Base-by-base conservation (phyloP, 768 basidiomycete species). In the Lyophyllum shimeji region DNA sequence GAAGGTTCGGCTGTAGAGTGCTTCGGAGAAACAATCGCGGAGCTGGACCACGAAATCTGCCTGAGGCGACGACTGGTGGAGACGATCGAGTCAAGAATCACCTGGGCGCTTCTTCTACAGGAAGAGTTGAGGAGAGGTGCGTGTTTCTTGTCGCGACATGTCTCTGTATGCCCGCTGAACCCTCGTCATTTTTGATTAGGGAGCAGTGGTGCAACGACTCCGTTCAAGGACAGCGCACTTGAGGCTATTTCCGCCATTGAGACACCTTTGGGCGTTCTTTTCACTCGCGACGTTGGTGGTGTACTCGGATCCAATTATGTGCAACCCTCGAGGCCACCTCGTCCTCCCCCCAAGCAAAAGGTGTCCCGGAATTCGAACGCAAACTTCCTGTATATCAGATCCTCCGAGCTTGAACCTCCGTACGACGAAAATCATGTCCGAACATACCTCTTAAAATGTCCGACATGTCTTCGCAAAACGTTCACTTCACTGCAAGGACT, bases 401-500 rank as follows among this genome's bases (percentile, higher is more conserved):
- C 74, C 39, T 58, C 59, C 33, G 58, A 62, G 49, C 66, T 66
- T 43, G 58, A 56, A 39, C 52, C 60, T 45, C 54, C 61, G 57
- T 60, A 59, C 34, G 58, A 61, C 29, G 63, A 66, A 33, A 63
- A 60, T 8, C 57, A 58, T 39, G 59, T 66, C 24, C 67, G 65
- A 42, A 60, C 71, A 15, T 73, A 74, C 51, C 67, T 81, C 21
- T 65, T 83, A 31, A 73, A 71, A 50, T 83, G 82, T 51, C 79
- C 81, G 1, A 63, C 63, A 39, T 82, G 81, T 55, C 62, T 65
- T 18, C 74, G 78, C 45, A 77, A 73, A 1, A 60, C 74, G 0
- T 83, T 83, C 56, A 75, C 74, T 4, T 76, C 77, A 6, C 71
- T 82, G 1, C 82, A 83, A 65, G 82, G 81, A 3, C 72, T 83